phyloP scores from a whole-genome alignment of 192 early-diverging fungal genomes.

The Allomyces arbusculus region DNA sequence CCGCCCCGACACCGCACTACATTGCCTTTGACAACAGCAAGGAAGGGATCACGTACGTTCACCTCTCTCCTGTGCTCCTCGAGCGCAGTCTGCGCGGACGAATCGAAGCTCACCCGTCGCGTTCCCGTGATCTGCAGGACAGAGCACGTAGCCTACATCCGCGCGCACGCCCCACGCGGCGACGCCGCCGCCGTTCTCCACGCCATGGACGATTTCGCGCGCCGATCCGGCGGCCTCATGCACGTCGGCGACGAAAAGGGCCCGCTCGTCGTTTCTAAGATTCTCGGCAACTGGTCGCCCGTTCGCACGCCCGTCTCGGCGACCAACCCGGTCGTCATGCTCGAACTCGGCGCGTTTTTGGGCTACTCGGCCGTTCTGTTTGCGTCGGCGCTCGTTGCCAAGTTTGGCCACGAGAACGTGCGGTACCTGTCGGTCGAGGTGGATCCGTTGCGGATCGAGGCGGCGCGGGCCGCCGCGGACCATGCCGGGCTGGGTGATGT shows the following conservation, averaged over 20 bases:
- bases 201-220: constrained; percentile 3
- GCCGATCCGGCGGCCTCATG: constrained; percentile 4
- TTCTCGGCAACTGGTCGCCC: neutral
- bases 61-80: too few species aligned
- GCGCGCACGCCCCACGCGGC: constrained; percentile 5
- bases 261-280: neutral
- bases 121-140: too few species aligned
- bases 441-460: constrained; percentile 1
- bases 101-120: too few species aligned
- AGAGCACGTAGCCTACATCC: too few species aligned
- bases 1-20: too few species aligned
- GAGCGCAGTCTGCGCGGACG: too few species aligned
- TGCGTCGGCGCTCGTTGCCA: neutral
- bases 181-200: constrained; percentile 3
- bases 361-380: constrained; percentile 8
- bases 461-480: constrained; percentile 3
- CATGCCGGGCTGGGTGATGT: constrained; percentile 4
- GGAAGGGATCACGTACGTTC: too few species aligned
- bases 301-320: neutral
- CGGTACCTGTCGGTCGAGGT: constrained; percentile 5
- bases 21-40: too few species aligned
- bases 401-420: constrained; percentile 1
- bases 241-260: constrained; percentile 5
- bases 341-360: constrained; percentile 6
- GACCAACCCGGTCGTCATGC: constrained; percentile 6